phyloP scores from a whole-genome alignment of 345 rosid species.

The Balakata baccata region DNA sequence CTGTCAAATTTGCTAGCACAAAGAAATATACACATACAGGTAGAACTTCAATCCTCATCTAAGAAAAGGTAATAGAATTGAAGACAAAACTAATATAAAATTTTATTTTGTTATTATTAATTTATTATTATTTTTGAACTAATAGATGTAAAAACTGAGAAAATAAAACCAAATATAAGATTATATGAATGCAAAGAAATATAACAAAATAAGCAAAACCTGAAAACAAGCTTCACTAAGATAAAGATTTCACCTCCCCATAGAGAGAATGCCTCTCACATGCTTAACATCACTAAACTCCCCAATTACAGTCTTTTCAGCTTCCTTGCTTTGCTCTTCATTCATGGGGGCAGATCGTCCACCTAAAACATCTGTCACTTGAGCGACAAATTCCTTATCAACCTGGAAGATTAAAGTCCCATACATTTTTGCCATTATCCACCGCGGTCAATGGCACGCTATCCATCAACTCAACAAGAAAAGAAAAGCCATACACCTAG shows the following conservation, averaged over 20 bases:
- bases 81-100: too few relatives aligned
- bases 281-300: constrained; percentile 90
- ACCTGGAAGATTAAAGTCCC: constrained; percentile 40
- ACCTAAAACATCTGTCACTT: constrained; percentile 82
- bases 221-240: not conserved
- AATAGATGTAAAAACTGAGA: not conserved
- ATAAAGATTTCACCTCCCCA: constrained; percentile 60
- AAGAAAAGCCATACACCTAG: not conserved
- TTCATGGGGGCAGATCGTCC: constrained; percentile 92
- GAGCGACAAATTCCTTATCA: constrained; percentile 94
- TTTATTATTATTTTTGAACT: not conserved
- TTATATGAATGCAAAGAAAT: too few relatives aligned
- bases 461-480: not conserved
- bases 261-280: constrained; percentile 82
- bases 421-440: not conserved
- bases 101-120: too few relatives aligned
- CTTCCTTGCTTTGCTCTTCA: constrained; percentile 66
- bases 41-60: too few relatives aligned
- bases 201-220: not conserved
- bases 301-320: constrained; percentile 69
- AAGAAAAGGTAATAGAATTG: too few relatives aligned
- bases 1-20: too few relatives aligned
- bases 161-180: not conserved
- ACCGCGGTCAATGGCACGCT: not conserved
- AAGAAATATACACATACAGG: too few relatives aligned